Evolutionary conservation across 148 eudicot genomes (phyloP).

Genomic region (Vaccinium vitisidaea): DNA sequence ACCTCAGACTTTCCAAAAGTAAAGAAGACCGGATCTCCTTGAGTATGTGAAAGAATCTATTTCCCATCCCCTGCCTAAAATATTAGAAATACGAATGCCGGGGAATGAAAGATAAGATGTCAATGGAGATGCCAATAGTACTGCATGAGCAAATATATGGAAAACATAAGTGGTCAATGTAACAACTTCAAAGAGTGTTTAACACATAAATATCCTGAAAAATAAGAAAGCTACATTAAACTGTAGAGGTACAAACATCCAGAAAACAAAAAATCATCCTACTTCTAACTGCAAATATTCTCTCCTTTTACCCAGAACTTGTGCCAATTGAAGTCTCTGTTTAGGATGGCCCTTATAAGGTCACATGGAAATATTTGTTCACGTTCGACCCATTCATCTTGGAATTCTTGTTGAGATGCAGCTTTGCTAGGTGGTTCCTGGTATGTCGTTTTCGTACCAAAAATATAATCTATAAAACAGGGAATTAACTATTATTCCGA

Average conservation of each 20-base stretch:
- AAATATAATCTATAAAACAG: no score
- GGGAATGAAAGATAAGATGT: neutral
- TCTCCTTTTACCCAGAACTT: neutral
- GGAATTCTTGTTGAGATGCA: neutral
- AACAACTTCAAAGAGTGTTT: neutral
- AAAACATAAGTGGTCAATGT: neutral
- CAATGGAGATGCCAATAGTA: neutral
- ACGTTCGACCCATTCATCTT: neutral
- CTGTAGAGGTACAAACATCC: neutral
- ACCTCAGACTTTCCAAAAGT: slow-evolving; percentile 94
- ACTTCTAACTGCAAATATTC: no score
- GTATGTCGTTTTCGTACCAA: no score
- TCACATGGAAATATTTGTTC: neutral
- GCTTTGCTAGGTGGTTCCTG: no score
- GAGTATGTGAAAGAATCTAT: slow-evolving; percentile 47
- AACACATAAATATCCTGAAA: neutral
- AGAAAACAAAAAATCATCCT: neutral
- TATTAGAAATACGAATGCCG: neutral
- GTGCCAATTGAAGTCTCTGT: neutral
- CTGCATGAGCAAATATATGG: neutral
- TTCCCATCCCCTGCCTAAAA: slow-evolving; percentile 62
- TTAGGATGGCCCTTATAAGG: neutral
- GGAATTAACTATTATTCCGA: no score
- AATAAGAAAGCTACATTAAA: neutral
- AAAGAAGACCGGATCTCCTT: slow-evolving; percentile 77